phyloP scores from a whole-genome alignment of 352 stramenopile genomes.

The Thraustotheca clavata region DNA sequence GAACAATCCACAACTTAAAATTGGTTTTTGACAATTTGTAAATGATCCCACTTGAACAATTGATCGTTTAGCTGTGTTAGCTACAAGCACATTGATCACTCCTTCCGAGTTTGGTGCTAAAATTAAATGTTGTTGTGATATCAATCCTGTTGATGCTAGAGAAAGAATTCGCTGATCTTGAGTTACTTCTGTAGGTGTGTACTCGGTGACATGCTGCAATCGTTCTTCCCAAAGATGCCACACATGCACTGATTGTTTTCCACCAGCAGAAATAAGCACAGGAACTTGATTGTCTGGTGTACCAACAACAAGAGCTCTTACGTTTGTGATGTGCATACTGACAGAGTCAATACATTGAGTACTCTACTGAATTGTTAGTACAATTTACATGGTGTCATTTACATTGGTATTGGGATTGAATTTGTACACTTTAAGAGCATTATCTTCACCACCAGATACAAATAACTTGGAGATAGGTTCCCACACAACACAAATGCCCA shows the following conservation, averaged over 20 bases:
- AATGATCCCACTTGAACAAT: slow-evolving; percentile 43
- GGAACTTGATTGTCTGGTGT: slow-evolving; percentile 34
- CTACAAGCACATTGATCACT: slow-evolving; percentile 44
- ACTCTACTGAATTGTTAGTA: neutral
- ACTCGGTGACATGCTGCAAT: slow-evolving; percentile 39
- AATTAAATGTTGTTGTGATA: slow-evolving; percentile 30
- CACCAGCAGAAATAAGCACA: slow-evolving; percentile 55
- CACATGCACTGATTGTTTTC: slow-evolving; percentile 73
- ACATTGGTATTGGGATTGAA: neutral
- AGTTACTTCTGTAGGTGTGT: slow-evolving; percentile 42
- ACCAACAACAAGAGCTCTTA: slow-evolving; percentile 46
- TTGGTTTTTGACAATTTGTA: slow-evolving; percentile 58
- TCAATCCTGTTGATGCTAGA: slow-evolving; percentile 28
- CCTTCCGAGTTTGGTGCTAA: slow-evolving; percentile 72
- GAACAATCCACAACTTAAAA: slow-evolving; percentile 55
- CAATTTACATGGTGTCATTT: neutral
- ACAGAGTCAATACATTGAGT: slow-evolving; percentile 10
- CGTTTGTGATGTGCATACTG: slow-evolving; percentile 57
- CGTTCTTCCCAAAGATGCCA: slow-evolving; percentile 44
- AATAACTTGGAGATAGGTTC: slow-evolving; percentile 32
- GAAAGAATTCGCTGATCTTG: slow-evolving; percentile 82
- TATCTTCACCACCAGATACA: slow-evolving; percentile 73
- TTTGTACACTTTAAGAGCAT: slow-evolving; percentile 66
- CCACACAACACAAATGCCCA: slow-evolving; percentile 53
- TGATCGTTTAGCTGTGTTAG: slow-evolving; percentile 29